Evolutionary conservation across 768 basidiomycete species (phyloP), one percentile per base, ranked within the genome.

Genomic region (Calocybe cyanea): DNA sequence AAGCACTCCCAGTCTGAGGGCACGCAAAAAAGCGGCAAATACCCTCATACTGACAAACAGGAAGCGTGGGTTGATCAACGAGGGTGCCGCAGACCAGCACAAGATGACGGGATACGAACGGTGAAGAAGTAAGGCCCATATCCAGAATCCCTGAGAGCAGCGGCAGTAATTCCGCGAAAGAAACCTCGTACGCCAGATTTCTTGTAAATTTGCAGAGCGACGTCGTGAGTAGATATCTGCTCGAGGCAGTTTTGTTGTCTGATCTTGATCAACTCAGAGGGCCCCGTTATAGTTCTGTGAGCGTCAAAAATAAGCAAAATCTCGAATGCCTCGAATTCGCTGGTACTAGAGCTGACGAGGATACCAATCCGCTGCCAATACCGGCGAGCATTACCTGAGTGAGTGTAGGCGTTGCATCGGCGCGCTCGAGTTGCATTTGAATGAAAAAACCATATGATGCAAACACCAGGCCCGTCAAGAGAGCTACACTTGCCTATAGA

Each of bases 231-330:
- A 17, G 77, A 78, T 6, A 75, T 68, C 41, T 66, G 62, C 37
- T 67, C 57, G 38, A 80, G 61, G 43, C 76, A 63, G 23, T 78
- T 74, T 53, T 91, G 87, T 53, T 88, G 86, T 25, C 85, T 77
- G 60, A 93, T 90, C 71, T 95, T 95, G 67, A 95, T 73, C 1
- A 93, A 75, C 52, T 95, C 93, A 7, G 83, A 87, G 0, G 92
- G 92, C 1, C 87, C 83, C 2, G 89, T 87, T 45, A 94, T 63
- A 8, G 89, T 53, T 4, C 89, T 91, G 20, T 33, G 41, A 18
- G 34, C 7, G 17, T 18, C 7, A 14, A n/a, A n/a, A n/a, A 14
- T 6, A 18, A 8, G 8, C 9, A n/a, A 32, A 32, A 32, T 8
- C 31, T 32, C n/a, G 13, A 21, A 30, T 20, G 19, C 1, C 21